Base-by-base conservation (phyloP, 1,284 basidiomycete species). In the Apiotrichum laibachii region DNA sequence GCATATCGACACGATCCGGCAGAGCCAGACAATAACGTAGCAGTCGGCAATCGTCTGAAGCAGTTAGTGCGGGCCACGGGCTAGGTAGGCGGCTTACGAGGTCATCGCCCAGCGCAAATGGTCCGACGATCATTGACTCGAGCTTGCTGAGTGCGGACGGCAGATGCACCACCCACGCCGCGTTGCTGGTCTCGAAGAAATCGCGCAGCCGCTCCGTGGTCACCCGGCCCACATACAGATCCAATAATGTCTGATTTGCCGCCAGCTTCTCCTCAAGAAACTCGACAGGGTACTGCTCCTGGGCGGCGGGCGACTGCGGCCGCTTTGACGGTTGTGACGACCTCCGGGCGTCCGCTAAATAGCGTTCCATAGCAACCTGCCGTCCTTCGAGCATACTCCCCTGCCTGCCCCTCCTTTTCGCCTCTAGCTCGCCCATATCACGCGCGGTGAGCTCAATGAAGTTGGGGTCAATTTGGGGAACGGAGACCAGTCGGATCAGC, bases 21-120 rank as follows among this genome's bases (percentile, higher is more conserved):
- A 80, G 42, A 92, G 73, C 90, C 89, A 95, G 13, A 85, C 85
- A 4, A 85, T 85, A 31, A 92, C 79, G 69, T 92, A 89, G 53
- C 92, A 76, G 72, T 94, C 92, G 3, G 86, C 88, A 46, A 91
- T 79, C 10, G 86, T 89, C 70, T 92, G 75, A 61, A 19, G 31
- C 37, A 34, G 39, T 22, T 16, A 26, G 22, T 50, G 5, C 18
- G 1, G 37, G 9, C 26, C 37, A 43, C n/a, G n/a, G 1, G 33
- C 15, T n/a, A n/a, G 26, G 13, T 16, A 26, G 15, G 26, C 26
- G 26, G 44, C 77, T 63, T 58, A 80, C 78, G 8, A 78, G 58
- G 43, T 78, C 73, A 53, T 74, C 80, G 82, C 90, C 91, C 15
- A 92, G 81, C 0, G 82, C 78, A 70, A 82, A 90, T 1, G 89